phyloP scores from a whole-genome alignment of 108 stramenopile species.

The Nitzschia inconspicua region DNA sequence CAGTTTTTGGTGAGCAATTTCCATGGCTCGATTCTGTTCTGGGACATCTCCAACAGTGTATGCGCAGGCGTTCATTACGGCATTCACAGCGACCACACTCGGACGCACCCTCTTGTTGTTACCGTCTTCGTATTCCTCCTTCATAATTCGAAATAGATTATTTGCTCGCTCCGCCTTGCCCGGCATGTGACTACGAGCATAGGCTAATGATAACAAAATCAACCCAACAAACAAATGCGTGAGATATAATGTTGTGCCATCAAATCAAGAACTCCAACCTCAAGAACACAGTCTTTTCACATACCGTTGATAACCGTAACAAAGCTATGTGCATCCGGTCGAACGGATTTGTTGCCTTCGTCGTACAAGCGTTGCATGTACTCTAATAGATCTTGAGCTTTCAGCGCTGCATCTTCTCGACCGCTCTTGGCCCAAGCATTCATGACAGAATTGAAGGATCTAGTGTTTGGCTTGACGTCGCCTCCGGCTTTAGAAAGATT shows the following conservation, averaged over 20 bases:
- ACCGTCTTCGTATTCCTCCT: conserved; percentile 42
- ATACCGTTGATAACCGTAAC: conserved; percentile 66
- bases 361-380: conserved; percentile 51
- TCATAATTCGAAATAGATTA: conserved; percentile 56
- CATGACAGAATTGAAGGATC: conserved; percentile 56
- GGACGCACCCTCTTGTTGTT: conserved; percentile 40
- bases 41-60: conserved; percentile 54
- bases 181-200: conserved; percentile 39
- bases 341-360: conserved; percentile 33
- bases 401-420: conserved; percentile 33
- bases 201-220: conserved; percentile 24
- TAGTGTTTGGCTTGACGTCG: conserved; percentile 55
- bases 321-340: conserved; percentile 67
- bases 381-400: conserved; percentile 52
- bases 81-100: conserved; percentile 63
- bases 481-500: conserved; percentile 41
- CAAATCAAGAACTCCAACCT: not conserved
- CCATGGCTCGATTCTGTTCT: conserved; percentile 57
- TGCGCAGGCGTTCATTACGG: conserved; percentile 81
- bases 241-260: not conserved
- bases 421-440: conserved; percentile 63
- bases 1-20: conserved; percentile 55
- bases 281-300: conserved; percentile 6
- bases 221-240: not conserved
- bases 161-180: conserved; percentile 69